Percentiles rank a stretch among this genome's conserved stretches.
Conservation (phyloP, 179 eudicot genomes). For the Silene coronaria region DNA sequence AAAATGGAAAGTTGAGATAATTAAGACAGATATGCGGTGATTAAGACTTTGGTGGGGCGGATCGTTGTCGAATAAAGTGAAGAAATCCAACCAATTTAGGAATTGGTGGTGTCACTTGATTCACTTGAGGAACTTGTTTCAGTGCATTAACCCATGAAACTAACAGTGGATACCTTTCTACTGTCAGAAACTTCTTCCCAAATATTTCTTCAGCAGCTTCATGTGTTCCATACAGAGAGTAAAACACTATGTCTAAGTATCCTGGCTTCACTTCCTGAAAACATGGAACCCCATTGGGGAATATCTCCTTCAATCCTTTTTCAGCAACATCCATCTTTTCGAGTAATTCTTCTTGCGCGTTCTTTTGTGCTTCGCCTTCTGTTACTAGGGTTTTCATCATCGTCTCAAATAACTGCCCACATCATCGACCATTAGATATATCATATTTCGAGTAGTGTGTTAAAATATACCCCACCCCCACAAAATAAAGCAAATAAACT, state of each 20-base stretch:
- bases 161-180: slow-evolving; percentile 26
- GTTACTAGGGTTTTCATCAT: slow-evolving; percentile 1
- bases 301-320: slow-evolving; percentile 29
- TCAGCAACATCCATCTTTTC: slow-evolving; percentile 30
- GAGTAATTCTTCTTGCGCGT: not conserved
- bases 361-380: slow-evolving; percentile 24
- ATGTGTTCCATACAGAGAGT: slow-evolving; percentile 18
- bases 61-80: slow-evolving; percentile 5
- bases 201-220: slow-evolving; percentile 14
- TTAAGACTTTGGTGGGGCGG: slow-evolving; percentile 6
- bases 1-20: not conserved
- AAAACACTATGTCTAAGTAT: slow-evolving; percentile 32
- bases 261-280: slow-evolving; percentile 21
- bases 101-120: slow-evolving; percentile 25
- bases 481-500: too few species aligned
- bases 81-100: slow-evolving; percentile 15
- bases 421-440: not conserved
- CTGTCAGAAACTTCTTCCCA: slow-evolving; percentile 15
- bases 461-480: too few species aligned
- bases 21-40: not conserved
- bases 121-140: slow-evolving; percentile 17
- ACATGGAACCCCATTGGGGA: slow-evolving; percentile 20
- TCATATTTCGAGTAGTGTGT: too few species aligned
- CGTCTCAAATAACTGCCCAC: slow-evolving; percentile 11
- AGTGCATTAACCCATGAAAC: slow-evolving; percentile 22